phyloP scores from a whole-genome alignment of 495 filamentous ascomycete species.

The Penicillium tannophilum region DNA sequence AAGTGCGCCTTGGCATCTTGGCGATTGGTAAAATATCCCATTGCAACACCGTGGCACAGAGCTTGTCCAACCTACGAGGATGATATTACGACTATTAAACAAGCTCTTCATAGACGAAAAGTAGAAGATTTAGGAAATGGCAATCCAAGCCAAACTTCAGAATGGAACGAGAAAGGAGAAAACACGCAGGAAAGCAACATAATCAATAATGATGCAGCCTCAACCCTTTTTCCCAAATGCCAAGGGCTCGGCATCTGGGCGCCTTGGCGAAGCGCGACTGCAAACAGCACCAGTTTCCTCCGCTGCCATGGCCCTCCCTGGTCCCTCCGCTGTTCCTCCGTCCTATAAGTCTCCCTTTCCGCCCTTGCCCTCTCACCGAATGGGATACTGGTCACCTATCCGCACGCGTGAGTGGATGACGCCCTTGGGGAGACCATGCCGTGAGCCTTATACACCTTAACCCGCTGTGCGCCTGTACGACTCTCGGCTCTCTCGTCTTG shows the following conservation, averaged over 20 bases:
- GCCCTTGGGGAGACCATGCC: slow-evolving; percentile 40
- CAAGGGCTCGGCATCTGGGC: slow-evolving; percentile 51
- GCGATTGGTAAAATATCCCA: slow-evolving; percentile 31
- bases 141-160: not conserved
- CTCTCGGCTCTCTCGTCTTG: slow-evolving; percentile 19
- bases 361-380: slow-evolving; percentile 19
- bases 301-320: slow-evolving; percentile 37
- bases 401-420: slow-evolving; percentile 21
- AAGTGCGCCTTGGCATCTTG: slow-evolving; percentile 42
- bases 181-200: not conserved
- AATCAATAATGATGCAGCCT: slow-evolving; percentile 5
- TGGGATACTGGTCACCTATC: slow-evolving; percentile 19
- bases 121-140: too few relatives aligned
- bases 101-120: not conserved
- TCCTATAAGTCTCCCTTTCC: slow-evolving; percentile 38
- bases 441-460: slow-evolving; percentile 36
- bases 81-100: not conserved
- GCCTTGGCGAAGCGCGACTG: slow-evolving; percentile 41
- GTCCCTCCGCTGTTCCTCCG: slow-evolving; percentile 34
- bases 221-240: slow-evolving; percentile 26
- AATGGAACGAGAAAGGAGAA: not conserved
- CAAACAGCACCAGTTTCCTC: slow-evolving; percentile 33
- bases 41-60: slow-evolving; percentile 15
- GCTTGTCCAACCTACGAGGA: slow-evolving; percentile 15
- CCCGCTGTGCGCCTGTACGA: slow-evolving; percentile 44